Evolutionary conservation across 73 alveolate genomes (phyloP).

Genomic region (Paramecium tetraurelia): DNA sequence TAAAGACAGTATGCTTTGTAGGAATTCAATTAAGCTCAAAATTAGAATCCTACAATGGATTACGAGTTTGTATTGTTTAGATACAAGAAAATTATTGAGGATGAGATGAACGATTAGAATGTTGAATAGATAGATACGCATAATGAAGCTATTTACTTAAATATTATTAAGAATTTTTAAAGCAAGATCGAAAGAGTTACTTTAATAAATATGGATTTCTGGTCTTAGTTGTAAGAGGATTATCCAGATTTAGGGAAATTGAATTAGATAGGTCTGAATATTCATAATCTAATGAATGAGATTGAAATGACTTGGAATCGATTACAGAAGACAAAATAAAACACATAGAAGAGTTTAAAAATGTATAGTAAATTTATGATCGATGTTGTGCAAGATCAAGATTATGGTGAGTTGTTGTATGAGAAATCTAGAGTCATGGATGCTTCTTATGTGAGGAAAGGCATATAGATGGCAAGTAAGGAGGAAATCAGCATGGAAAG

Average conservation of each 20-base stretch:
- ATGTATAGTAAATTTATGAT: constrained; percentile 47
- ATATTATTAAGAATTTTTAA: background rate
- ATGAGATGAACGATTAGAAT: constrained; percentile 48
- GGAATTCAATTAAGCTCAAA: constrained; percentile 29
- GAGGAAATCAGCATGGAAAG: constrained; percentile 17
- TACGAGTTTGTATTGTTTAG: background rate
- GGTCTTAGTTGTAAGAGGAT: constrained; percentile 39
- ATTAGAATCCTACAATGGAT: constrained; percentile 10
- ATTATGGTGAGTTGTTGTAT: background rate
- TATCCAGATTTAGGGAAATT: constrained; percentile 44
- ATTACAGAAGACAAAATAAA: background rate
- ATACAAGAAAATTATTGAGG: constrained; percentile 7
- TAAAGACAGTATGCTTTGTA: background rate
- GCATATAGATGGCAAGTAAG: background rate
- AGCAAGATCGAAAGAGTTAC: constrained; percentile 23
- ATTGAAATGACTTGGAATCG: constrained; percentile 12
- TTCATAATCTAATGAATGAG: constrained; percentile 16
- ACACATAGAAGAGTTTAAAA: background rate
- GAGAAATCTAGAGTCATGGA: constrained; percentile 6
- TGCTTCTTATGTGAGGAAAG: background rate
- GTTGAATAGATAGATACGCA: background rate
- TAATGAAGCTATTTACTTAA: constrained; percentile 4
- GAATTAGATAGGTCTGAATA: background rate
- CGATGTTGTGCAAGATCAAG: constrained; percentile 22
- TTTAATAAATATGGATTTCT: constrained; percentile 33